Percentiles rank a stretch among this genome's conserved stretches.
Conservation (phyloP, 2,329 filamentous ascomycete genomes). For the Colletotrichum sp. region DNA sequence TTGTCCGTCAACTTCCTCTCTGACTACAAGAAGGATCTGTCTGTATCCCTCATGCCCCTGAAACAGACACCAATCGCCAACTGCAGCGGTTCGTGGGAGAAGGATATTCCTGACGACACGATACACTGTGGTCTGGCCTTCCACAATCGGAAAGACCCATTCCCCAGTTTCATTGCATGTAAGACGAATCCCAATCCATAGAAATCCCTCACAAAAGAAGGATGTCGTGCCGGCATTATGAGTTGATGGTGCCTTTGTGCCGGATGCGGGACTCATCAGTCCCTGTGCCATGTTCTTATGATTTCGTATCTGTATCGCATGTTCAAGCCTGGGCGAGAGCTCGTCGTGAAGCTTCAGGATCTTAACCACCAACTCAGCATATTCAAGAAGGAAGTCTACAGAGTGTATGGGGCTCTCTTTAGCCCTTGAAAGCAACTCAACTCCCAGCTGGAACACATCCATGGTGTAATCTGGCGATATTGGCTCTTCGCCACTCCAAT, state of each 20-base stretch:
- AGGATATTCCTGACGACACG: background rate
- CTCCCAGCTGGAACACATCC: background rate
- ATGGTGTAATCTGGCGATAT: background rate
- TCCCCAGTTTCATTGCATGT: background rate
- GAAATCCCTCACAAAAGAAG: background rate
- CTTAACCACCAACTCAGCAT: background rate
- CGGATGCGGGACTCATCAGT: background rate
- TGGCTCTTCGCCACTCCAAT: background rate
- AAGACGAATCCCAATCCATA: background rate
- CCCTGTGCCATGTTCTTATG: background rate
- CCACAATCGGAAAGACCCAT: background rate
- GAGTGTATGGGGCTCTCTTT: background rate
- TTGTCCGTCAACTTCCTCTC: background rate
- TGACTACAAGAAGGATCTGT: background rate
- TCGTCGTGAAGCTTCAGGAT: background rate
- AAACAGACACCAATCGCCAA: background rate
- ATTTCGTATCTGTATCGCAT: background rate
- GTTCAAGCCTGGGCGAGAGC: background rate
- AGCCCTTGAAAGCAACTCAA: background rate
- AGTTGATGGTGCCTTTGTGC: background rate
- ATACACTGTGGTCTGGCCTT: background rate
- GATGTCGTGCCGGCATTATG: fast-evolving
- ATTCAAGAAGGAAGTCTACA: background rate
- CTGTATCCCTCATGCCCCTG: background rate
- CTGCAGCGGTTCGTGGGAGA: background rate